Evolutionary conservation across 106 monocot genomes (phyloP).

Genomic region (Amphibolis antarctica): DNA sequence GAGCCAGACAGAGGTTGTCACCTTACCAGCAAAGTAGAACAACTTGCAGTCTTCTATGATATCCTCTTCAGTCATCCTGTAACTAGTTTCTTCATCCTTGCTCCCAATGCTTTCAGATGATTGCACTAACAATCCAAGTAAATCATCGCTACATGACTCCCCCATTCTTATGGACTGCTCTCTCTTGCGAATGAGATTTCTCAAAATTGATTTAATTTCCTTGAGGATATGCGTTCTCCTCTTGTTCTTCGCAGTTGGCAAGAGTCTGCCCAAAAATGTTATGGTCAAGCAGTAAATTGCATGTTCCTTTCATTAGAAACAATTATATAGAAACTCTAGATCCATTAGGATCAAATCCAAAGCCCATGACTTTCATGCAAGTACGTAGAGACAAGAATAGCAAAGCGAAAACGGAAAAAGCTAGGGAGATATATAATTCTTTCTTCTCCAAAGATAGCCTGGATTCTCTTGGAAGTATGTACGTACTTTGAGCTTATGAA

Average conservation of each 20-base stretch:
- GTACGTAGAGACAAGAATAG: too few relatives aligned
- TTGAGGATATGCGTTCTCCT: conserved; percentile 14
- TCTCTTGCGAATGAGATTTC: conserved; percentile 20
- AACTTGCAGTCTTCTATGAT: conserved; percentile 68
- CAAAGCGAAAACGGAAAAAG: too few relatives aligned
- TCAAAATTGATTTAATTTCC: conserved; percentile 32
- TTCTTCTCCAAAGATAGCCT: too few relatives aligned
- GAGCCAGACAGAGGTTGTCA: conserved; percentile 37
- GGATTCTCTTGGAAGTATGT: too few relatives aligned
- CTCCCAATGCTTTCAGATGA: conserved; percentile 23
- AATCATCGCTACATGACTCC: conserved; percentile 17
- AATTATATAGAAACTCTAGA: too few relatives aligned
- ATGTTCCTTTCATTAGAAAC: too few relatives aligned
- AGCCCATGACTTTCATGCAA: too few relatives aligned
- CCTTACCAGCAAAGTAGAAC: conserved; percentile 89
- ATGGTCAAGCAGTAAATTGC: too few relatives aligned
- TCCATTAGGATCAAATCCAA: too few relatives aligned
- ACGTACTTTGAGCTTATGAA: too few relatives aligned
- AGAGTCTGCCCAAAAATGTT: conserved; percentile 9
- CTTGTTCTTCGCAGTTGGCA: conserved; percentile 28
- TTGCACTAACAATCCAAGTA: conserved; percentile 45
- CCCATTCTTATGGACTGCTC: conserved; percentile 6
- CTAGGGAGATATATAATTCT: too few relatives aligned
- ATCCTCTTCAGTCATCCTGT: conserved; percentile 38
- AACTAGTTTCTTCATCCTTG: conserved; percentile 13